Base-by-base conservation (phyloP, 768 basidiomycete genomes). In the Mycena alexandri region DNA sequence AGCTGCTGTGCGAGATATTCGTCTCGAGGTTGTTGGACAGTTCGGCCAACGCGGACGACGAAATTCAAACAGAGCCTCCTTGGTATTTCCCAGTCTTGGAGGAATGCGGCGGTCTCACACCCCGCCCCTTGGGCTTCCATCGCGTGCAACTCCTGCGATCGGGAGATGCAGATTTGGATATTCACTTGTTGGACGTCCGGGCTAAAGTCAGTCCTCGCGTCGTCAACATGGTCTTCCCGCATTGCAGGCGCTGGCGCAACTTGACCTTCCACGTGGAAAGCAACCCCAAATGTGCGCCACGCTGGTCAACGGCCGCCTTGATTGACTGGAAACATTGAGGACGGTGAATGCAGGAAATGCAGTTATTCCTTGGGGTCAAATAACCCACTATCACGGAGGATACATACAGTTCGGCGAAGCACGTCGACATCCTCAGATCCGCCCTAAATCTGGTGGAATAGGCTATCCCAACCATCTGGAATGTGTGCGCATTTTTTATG, bases 1-100 rank as follows among this genome's bases (percentile, higher is more conserved):
- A 57, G 24, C 14, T 57, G 16, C 9, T 57, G 5, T 57, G 42
- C 56, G 56, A 57, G 43, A 44, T 57, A 9, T 57, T 57, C 56
- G 0, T 14, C 24, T n/a, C 29, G 29, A 29, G 3, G 29, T 29
- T 29, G 29, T 29, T 6, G 29, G 29, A 29, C 29, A 3, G 3
- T 29, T 29, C 29, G 6, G 29, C 29, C 29, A 29, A 29, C 29
- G 6, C n/a, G n/a, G n/a, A n/a, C n/a, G n/a, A n/a, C n/a, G n/a
- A n/a, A n/a, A n/a, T n/a, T n/a, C n/a, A 29, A 29, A 29, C 6
- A 29, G 6, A 29, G 29, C 29, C 29, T 29, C 46, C 46, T 11
- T 47, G 46, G 46, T 7, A 22, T 10, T 19, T 51, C 25, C 29
- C 48, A 22, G 9, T 13, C 48, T 29, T 51, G 48, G 48, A 25